Conservation (phyloP, 2,329 filamentous ascomycete species). For the Colletotrichum tamarilloi region DNA sequence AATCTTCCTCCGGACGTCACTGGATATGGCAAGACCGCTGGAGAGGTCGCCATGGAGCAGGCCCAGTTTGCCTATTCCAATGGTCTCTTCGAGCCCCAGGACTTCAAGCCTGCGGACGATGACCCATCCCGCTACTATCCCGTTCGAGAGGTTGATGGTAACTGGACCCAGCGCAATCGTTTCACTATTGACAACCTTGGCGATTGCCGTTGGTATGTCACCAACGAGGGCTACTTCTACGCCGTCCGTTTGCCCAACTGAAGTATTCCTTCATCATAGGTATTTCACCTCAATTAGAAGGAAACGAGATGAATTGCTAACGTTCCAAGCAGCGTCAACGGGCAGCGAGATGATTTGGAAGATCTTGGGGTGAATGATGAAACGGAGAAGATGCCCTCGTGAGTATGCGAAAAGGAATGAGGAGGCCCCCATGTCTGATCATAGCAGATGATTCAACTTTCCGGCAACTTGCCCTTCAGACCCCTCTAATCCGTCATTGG, state of each 20-base stretch:
- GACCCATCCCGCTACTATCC: constrained; percentile 71
- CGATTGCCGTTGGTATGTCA: constrained; percentile 69
- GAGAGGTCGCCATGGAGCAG: constrained; percentile 59
- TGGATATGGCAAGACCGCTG: constrained; percentile 62
- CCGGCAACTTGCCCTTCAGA: neutral
- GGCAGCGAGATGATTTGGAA: neutral
- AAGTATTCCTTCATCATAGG: neutral
- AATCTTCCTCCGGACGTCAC: constrained; percentile 59
- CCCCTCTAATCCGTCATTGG: neutral
- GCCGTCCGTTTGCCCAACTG: constrained; percentile 64
- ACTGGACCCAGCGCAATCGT: constrained; percentile 69
- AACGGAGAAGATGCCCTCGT: neutral
- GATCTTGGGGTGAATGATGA: neutral
- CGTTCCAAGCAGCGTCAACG: neutral
- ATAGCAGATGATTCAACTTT: neutral
- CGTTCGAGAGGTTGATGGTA: constrained; percentile 69
- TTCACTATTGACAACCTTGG: constrained; percentile 70
- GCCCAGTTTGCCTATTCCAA: constrained; percentile 61
- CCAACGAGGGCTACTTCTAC: constrained; percentile 69
- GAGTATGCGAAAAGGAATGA: neutral
- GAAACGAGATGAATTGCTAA: neutral
- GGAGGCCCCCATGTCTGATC: neutral
- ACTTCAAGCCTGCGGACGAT: constrained; percentile 71
- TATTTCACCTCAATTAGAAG: neutral
- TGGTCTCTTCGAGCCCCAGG: constrained; percentile 66